These are phyloP conservation scores for Oryza glaberrima DNA, from an alignment of 176 grass and related monocot species.

Conservation along the genomic window DNA sequence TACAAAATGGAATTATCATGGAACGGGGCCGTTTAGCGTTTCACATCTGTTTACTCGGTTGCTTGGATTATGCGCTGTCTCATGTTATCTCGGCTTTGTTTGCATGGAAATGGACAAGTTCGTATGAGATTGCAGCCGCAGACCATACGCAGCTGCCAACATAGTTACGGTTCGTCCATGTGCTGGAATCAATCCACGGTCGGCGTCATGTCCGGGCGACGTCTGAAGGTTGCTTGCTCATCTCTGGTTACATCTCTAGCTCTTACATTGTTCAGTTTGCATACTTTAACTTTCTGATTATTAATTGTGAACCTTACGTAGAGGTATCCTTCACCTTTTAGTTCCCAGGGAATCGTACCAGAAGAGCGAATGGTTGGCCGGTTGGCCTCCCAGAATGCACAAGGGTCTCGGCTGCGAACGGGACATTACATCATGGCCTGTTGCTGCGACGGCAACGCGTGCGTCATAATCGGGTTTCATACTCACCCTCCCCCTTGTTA, in stretches of 20 bases:
- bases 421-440: slow-evolving; percentile 3
- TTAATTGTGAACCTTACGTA: neutral
- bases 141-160: neutral
- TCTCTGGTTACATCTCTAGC: neutral
- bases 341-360: neutral
- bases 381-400: neutral
- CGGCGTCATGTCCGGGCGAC: slow-evolving; percentile 16
- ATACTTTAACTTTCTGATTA: neutral
- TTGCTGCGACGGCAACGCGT: neutral
- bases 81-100: slow-evolving; percentile 25
- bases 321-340: neutral
- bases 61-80: neutral
- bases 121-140: neutral
- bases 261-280: neutral
- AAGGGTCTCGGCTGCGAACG: neutral
- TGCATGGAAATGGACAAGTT: neutral
- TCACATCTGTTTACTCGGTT: neutral
- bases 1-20: neutral
- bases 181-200: slow-evolving; percentile 25
- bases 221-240: slow-evolving; percentile 28
- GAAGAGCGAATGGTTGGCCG: neutral
- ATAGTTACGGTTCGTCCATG: slow-evolving; percentile 8
- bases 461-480: slow-evolving; percentile 11
- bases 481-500: neutral
- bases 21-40: neutral